These are phyloP conservation scores for Penicillium chermesinum DNA, from an alignment of 495 filamentous ascomycete species.

Conservation along the genomic window DNA sequence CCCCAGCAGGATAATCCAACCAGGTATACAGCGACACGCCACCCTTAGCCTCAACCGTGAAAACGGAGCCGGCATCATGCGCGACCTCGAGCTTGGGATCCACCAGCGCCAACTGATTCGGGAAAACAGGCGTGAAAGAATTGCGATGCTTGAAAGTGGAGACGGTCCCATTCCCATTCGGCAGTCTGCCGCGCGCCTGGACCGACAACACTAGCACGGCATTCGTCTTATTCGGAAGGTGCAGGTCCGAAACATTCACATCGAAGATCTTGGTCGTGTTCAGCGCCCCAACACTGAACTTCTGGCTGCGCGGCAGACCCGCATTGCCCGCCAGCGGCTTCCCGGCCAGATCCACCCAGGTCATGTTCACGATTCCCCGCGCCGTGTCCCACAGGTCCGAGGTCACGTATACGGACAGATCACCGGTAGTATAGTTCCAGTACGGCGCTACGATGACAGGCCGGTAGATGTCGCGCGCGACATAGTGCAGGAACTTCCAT, in stretches of 20 bases:
- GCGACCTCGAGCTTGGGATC: constrained; percentile 51
- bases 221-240: constrained; percentile 34
- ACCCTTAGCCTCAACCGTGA: constrained; percentile 52
- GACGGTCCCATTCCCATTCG: constrained; percentile 39
- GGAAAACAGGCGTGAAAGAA: constrained; percentile 48
- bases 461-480: constrained; percentile 56
- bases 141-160: constrained; percentile 53
- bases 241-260: constrained; percentile 33
- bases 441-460: constrained; percentile 58
- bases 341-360: constrained; percentile 40
- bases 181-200: constrained; percentile 46
- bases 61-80: constrained; percentile 36
- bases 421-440: constrained; percentile 50
- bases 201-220: constrained; percentile 54
- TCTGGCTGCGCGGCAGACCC: constrained; percentile 22
- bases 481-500: constrained; percentile 62
- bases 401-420: constrained; percentile 55
- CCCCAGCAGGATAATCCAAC: constrained; percentile 55
- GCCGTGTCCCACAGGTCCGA: constrained; percentile 40
- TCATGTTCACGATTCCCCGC: constrained; percentile 30
- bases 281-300: constrained; percentile 53
- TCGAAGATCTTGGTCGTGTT: constrained; percentile 55
- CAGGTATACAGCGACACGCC: constrained; percentile 64
- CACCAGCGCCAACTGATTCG: constrained; percentile 48
- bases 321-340: constrained; percentile 26